Evolutionary conservation across 1,139 yeast genomes (phyloP), one percentile per base, ranked within the genome.

Genomic region (Taphrina betulina): DNA sequence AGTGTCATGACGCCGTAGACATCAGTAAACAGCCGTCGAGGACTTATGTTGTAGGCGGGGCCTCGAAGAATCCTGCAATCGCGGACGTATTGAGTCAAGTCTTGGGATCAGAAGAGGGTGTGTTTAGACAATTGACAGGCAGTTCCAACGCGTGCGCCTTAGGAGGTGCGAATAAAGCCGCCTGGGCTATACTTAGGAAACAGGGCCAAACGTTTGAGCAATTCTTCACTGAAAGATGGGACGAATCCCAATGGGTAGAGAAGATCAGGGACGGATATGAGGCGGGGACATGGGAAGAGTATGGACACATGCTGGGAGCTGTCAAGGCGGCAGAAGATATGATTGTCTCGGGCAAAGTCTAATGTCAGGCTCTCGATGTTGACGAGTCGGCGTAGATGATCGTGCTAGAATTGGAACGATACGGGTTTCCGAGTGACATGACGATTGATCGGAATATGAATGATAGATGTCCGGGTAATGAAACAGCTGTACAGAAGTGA

Each of bases 131-230:
- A 26, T 56, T 60, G 23, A 57, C 57, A 17, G 92, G 86, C 65
- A 79, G 87, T 48, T 82, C 92, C 4, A 89, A 89, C 69, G 95
- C 96, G 1, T 89, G 96, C 75, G 96, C 96, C 1, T 72, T 86
- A 48, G 96, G 96, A n/a, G 95, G 96, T 3, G 95, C 95, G 40
- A 85, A 78, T 70, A 85, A 86, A 67, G 95, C 96, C 0, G 75
- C 84, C 53, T 88, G 95, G 86, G 72, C 66, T 60, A 67, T 60
- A 68, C 77, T 64, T 78, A 75, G 64, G 36, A 28, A 44, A 19
- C 37, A 60, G n/a, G 58, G 5, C 52, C 37, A 59, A 46, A 64
- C 68, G 3, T 72, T 69, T 61, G 73, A 68, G 29, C 63, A 71
- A 14, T 76, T 76, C 66, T 64, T 81, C 57, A 72, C 69, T 48